phyloP scores from a whole-genome alignment of 371 early-diverging fungal genomes.

The Mortierella sp. region DNA sequence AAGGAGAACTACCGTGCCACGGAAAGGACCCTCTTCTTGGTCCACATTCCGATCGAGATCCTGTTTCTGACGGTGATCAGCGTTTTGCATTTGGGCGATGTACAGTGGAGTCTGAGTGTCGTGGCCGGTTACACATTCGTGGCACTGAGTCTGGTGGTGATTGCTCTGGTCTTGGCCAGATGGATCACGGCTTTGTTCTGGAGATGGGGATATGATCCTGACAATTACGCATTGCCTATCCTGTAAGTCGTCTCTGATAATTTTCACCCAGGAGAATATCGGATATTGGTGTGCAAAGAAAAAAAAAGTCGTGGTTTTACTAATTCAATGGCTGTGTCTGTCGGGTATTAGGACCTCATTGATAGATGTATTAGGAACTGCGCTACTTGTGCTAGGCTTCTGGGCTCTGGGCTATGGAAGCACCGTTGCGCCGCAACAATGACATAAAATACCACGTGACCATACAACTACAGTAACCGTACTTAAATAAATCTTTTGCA shows the following conservation, averaged over 20 bases:
- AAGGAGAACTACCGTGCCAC: conserved; percentile 64
- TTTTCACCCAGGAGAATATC: no score
- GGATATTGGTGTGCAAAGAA: no score
- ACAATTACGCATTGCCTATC: conserved; percentile 86
- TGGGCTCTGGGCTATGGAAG: conserved; percentile 48
- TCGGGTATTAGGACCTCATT: conserved; percentile 58
- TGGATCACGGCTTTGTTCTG: conserved; percentile 71
- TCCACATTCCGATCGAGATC: conserved; percentile 80
- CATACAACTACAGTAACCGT: no score
- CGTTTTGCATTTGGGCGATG: conserved; percentile 64
- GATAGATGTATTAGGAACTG: conserved; percentile 71
- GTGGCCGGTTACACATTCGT: conserved; percentile 57
- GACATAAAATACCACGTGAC: no score
- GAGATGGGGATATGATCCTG: conserved; percentile 81
- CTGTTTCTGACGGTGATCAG: conserved; percentile 73
- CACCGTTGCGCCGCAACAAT: not conserved
- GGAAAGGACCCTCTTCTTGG: conserved; percentile 69
- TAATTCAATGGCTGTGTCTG: no score
- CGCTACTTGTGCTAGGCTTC: conserved; percentile 64
- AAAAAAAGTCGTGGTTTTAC: no score
- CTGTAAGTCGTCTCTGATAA: conserved; percentile 46
- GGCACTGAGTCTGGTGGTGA: conserved; percentile 56
- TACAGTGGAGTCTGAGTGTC: conserved; percentile 39
- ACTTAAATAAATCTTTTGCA: not conserved
- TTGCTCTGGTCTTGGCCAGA: conserved; percentile 64